Evolutionary conservation across 2,329 filamentous ascomycete genomes (phyloP).

Genomic region (Pestalotiopsis fici): DNA sequence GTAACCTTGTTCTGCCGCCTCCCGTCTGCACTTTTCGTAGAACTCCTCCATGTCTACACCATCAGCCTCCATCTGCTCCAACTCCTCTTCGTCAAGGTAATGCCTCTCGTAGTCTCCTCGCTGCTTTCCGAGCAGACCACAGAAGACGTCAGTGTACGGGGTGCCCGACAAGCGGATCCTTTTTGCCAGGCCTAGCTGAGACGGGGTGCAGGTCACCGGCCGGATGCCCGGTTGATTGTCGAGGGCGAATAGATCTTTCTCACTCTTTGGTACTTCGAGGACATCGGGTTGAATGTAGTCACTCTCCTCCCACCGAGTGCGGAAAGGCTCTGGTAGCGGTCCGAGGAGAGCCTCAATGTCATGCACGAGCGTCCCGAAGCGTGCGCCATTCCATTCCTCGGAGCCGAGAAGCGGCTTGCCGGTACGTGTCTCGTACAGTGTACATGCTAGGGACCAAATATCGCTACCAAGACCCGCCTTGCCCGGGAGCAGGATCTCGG

Average conservation of each 20-base stretch:
- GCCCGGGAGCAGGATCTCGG: not conserved
- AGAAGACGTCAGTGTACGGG: not conserved
- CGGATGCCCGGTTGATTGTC: not conserved
- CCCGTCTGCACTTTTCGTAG: not conserved
- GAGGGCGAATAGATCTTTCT: not conserved
- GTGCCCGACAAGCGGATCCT: not conserved
- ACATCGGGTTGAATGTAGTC: not conserved
- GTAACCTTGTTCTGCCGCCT: not conserved
- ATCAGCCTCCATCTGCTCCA: not conserved
- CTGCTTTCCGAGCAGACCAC: not conserved
- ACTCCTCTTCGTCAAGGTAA: not conserved
- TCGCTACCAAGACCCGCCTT: not conserved
- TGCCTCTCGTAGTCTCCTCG: not conserved
- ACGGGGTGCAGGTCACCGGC: not conserved
- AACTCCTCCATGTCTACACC: not conserved
- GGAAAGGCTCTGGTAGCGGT: constrained; percentile 1
- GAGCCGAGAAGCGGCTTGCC: not conserved
- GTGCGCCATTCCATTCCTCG: not conserved
- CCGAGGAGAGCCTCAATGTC: constrained; percentile 3
- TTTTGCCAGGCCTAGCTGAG: not conserved
- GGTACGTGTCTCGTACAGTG: not conserved
- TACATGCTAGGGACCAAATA: not conserved
- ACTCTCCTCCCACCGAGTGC: not conserved
- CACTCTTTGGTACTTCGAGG: not conserved
- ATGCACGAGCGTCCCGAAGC: not conserved